Percentiles rank a stretch among this genome's conserved stretches.
phyloP scores from a whole-genome alignment of 805 yeast genomes.

The Tetrapisispora phaffii region DNA sequence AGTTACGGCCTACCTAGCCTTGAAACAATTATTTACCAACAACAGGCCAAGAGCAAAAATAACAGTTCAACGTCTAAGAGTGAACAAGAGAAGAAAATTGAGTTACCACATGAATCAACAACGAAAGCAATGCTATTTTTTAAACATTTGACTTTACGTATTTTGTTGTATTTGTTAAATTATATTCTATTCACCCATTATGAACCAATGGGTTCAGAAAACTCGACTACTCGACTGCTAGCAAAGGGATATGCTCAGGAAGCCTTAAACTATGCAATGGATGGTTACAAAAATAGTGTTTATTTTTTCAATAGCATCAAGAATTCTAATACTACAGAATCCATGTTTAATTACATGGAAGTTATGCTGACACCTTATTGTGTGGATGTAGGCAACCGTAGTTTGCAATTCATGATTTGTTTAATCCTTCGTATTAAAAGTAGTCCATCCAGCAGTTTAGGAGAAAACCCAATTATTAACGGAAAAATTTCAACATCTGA shows the following conservation, averaged over 20 bases:
- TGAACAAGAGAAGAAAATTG: conserved; percentile 26
- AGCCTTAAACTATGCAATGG: conserved; percentile 35
- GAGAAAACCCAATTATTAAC: conserved; percentile 22
- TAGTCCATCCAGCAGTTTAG: conserved; percentile 33
- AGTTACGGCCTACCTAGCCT: conserved; percentile 27
- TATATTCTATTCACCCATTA: conserved; percentile 39
- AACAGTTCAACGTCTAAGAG: background rate
- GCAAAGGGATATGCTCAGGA: conserved; percentile 35
- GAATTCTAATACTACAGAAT: conserved; percentile 28
- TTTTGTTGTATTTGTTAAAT: conserved; percentile 41
- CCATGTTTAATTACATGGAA: conserved; percentile 33
- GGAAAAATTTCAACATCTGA: background rate
- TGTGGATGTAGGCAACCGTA: conserved; percentile 45
- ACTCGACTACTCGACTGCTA: conserved; percentile 26
- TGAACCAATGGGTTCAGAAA: conserved; percentile 34
- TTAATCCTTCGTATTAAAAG: conserved; percentile 40
- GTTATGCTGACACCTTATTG: conserved; percentile 41
- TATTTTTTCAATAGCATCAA: conserved; percentile 33
- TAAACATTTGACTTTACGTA: conserved; percentile 35
- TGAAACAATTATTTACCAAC: conserved; percentile 17
- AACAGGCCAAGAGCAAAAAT: background rate
- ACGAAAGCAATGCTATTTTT: conserved; percentile 34
- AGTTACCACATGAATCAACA: conserved; percentile 33
- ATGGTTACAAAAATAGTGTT: conserved; percentile 35
- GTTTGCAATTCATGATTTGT: conserved; percentile 50